These are phyloP conservation scores for Exophiala xenobiotica DNA, from an alignment of 2,329 filamentous ascomycete genomes.

Conservation along the genomic window DNA sequence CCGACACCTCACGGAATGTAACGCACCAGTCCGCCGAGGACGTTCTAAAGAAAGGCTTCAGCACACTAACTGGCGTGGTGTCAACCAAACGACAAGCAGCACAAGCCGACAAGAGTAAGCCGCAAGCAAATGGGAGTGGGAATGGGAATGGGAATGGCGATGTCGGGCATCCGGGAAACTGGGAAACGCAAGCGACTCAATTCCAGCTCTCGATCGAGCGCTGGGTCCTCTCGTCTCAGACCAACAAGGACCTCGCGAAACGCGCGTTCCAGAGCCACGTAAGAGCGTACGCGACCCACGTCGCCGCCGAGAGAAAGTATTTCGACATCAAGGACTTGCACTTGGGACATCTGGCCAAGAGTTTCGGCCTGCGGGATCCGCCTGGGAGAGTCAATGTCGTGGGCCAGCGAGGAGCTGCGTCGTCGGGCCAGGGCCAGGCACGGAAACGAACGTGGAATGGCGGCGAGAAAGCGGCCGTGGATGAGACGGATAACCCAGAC, in stretches of 20 bases:
- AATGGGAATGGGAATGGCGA: no score
- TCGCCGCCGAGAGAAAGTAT: conserved; percentile 76
- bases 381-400: conserved; percentile 71
- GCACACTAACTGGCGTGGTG: conserved; percentile 39
- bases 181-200: conserved; percentile 66
- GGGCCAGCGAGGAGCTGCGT: conserved; percentile 49
- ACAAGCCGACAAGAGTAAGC: conserved; percentile 31
- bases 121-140: no score
- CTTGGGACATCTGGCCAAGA: conserved; percentile 89
- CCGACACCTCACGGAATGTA: conserved; percentile 58
- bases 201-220: conserved; percentile 66
- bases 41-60: conserved; percentile 65
- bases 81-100: conserved; percentile 20
- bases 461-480: conserved; percentile 16
- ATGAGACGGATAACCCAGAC: conserved; percentile 38
- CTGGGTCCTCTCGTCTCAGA: conserved; percentile 63
- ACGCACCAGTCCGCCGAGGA: conserved; percentile 64
- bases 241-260: conserved; percentile 75
- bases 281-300: conserved; percentile 90
- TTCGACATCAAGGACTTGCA: conserved; percentile 93
- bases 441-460: conserved; percentile 8
- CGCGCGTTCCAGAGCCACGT: conserved; percentile 90
- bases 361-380: conserved; percentile 83
- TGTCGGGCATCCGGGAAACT: no score
- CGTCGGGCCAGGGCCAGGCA: no score